Evolutionary conservation across 257 asterid genomes (phyloP), one percentile per base, ranked within the genome.

Genomic region (Thymus quinquecostatus): DNA sequence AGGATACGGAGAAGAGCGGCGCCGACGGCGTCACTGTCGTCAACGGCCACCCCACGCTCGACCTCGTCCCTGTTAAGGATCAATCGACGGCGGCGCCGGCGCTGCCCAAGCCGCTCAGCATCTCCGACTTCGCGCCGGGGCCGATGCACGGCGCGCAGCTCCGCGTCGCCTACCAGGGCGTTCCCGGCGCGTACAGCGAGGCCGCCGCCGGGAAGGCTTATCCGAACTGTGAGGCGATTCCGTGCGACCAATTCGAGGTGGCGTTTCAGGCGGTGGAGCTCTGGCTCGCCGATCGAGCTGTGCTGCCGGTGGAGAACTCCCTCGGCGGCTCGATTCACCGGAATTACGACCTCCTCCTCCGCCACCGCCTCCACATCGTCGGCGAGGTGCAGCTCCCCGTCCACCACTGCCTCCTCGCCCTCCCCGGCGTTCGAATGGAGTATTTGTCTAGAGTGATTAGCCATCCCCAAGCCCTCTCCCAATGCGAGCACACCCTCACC

Each of bases 231-330:
- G 97, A 95, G 55, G 95, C 99, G 29, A 91, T 95, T 2, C 99
- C 99, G 0, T 95, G 99, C 70, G 99, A 95, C 79, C 98, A 92
- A 51, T 95, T 95, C 50, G 99, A 95, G 13, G 97, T 89, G 5
- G 99, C 97, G 1, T 92, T 95, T 34, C 98, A 95, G 34, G 96
- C 99, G 1, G 99, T 95, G 6, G 99, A 95, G 95, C 93, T 89
- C 5, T 95, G 97, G 98, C 85, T 92, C 29, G 97, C 99, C n/a
- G 99, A 95, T 64, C 74, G 97, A 2, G 99, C 99, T 2, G 99
- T 95, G 2, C 82, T 95, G 53, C 99, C 99, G 1, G 98, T 95
- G 29, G 99, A 95, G 63, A 95, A 92, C 56, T 92, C 99, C 2
- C 84, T 89, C 1, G 99, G 99, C 55, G 99, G 99, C 6, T 92